These are phyloP conservation scores for Nakazawaea anatomiae DNA, from an alignment of 805 yeast genomes.

Conservation along the genomic window DNA sequence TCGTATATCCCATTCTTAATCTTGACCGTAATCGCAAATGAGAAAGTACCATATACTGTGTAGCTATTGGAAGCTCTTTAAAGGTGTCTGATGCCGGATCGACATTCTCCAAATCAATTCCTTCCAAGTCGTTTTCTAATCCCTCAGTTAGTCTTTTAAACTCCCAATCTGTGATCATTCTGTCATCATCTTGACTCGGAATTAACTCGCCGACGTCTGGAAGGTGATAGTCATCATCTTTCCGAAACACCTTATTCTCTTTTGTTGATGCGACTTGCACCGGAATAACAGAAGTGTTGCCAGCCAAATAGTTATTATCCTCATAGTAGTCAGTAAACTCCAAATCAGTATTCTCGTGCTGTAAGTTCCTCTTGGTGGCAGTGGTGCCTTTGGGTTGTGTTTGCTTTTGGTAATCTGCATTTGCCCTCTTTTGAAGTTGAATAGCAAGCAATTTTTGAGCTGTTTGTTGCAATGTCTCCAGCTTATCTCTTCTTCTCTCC, in stretches of 20 bases:
- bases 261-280: constrained; percentile 4
- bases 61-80: constrained; percentile 65
- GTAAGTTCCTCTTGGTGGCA: constrained; percentile 11
- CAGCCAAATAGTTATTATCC: constrained; percentile 4
- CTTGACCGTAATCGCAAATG: constrained; percentile 80
- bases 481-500: constrained; percentile 67
- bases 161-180: constrained; percentile 73
- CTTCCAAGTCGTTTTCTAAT: constrained; percentile 56
- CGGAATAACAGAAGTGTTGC: not conserved
- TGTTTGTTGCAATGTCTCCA: constrained; percentile 62
- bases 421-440: constrained; percentile 61
- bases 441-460: constrained; percentile 79
- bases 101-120: constrained; percentile 61
- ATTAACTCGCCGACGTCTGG: constrained; percentile 61
- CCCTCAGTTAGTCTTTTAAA: constrained; percentile 54
- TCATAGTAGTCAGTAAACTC: constrained; percentile 8
- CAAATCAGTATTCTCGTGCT: constrained; percentile 20
- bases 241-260: constrained; percentile 30
- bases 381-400: constrained; percentile 1
- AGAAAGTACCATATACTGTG: constrained; percentile 84
- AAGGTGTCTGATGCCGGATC: constrained; percentile 85
- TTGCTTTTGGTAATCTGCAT: constrained; percentile 13
- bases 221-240: constrained; percentile 78
- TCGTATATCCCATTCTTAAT: constrained; percentile 90
- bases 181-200: constrained; percentile 52